phyloP scores from a whole-genome alignment of 2,329 filamentous ascomycete species.

The Mycosphaerella arachidis region DNA sequence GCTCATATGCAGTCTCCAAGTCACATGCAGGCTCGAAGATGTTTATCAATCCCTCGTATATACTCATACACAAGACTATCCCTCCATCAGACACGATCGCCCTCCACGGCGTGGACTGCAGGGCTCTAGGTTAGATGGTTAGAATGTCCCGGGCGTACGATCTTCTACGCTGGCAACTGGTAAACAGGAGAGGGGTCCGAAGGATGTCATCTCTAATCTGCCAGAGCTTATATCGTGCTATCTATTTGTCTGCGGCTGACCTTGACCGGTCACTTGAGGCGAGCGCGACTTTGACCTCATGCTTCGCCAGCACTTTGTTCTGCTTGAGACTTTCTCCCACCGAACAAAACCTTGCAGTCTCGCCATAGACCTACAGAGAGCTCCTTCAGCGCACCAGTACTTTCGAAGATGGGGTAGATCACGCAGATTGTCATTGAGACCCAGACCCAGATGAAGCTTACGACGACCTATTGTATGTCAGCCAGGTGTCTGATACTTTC shows the following conservation, averaged over 20 bases:
- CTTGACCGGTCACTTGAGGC: too few relatives aligned
- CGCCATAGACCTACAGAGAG: slow-evolving; percentile 19
- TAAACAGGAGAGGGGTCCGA: neutral
- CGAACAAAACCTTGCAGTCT: slow-evolving; percentile 9
- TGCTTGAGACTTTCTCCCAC: slow-evolving; percentile 1
- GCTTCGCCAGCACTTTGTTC: neutral
- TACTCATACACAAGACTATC: neutral
- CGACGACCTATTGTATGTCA: slow-evolving; percentile 19
- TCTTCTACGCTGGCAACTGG: neutral
- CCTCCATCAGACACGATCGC: neutral
- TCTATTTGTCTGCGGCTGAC: too few relatives aligned
- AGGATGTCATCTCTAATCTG: neutral
- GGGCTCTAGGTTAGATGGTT: neutral
- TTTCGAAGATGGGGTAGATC: slow-evolving; percentile 42
- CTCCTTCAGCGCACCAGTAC: slow-evolving; percentile 30
- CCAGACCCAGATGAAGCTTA: slow-evolving; percentile 44
- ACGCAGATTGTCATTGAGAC: slow-evolving; percentile 37
- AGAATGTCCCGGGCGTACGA: neutral
- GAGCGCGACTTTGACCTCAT: neutral
- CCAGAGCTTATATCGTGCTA: neutral
- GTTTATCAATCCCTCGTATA: neutral
- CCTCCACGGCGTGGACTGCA: neutral
- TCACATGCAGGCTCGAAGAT: neutral
- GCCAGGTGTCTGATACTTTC: too few relatives aligned
- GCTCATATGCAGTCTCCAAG: neutral